Base-by-base conservation (phyloP, 768 basidiomycete species). In the Naganishia friedmannii region DNA sequence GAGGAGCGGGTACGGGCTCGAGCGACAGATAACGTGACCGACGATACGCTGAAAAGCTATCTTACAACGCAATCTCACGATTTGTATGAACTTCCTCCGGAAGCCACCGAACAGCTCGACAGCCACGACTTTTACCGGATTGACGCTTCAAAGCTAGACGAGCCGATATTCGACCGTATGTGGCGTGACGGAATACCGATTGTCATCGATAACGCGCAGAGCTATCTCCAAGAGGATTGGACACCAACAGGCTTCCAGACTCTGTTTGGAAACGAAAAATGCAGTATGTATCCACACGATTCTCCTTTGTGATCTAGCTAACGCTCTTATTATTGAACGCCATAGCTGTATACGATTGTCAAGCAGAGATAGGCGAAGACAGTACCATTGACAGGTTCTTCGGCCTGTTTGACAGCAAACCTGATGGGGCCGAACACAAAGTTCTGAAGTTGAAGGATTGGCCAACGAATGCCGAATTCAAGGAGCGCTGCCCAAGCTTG, bases 401-500 rank as follows among this genome's bases (percentile, higher is more conserved):
- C 76, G 81, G 82, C 13, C 79, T 81, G 80, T 96, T 95, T 78
- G 91, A 91, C 68, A 83, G 85, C 60, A 88, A 88, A 67, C 85
- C 70, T 84, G 72, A 86, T 79, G 7, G 83, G 87, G 51, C 57
- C 34, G 63, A 37, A 23, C 65, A 82, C 75, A 26, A 84, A 86
- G 34, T 88, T 67, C 84, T 87, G 87, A 93, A 92, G 81, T 80
- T 93, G 71, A 92, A 92, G 89, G 94, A 98, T 82, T 98, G 94
- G 93, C 94, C 94, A 3, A 87, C 91, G 0, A 88, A 89, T 10
- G 85, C 87, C 2, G 93, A 95, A 73, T 95, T 98, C 83, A 88
- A 88, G 76, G 83, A 85, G 2, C 86, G 87, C 1, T 92, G 93
- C 78, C 94, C 93, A 0, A 88, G 89, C 65, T 83, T 96, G 13